A percentile compares a stretch with the other conserved stretches of the same genome.
These are phyloP conservation scores for Ophiostoma ulmi DNA, from an alignment of 2,329 filamentous ascomycete species.

Conservation along the genomic window DNA sequence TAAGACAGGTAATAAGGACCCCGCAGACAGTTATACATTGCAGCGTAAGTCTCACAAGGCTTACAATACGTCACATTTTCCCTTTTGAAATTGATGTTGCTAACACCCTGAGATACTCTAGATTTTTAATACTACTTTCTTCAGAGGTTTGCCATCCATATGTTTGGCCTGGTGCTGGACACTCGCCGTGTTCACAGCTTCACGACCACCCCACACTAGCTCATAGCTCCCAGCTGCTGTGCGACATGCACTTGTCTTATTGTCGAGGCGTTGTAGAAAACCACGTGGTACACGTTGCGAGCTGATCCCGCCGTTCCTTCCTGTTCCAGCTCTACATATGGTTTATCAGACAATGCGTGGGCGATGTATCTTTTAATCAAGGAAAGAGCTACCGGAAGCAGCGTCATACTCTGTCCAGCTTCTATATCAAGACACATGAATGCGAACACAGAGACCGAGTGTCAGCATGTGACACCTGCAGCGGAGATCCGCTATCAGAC, in stretches of 20 bases:
- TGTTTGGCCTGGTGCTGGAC: background rate
- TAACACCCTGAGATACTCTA: background rate
- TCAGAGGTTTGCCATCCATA: background rate
- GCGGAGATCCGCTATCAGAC: conserved; percentile 3
- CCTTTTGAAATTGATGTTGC: background rate
- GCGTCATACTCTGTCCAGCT: background rate
- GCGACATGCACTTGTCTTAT: background rate
- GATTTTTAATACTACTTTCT: background rate
- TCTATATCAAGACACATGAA: background rate
- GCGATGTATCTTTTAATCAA: too few relatives aligned
- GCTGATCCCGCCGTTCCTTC: background rate
- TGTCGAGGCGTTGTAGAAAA: background rate
- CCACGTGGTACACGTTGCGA: conserved; percentile 14
- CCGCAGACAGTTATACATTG: background rate
- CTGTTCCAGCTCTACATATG: background rate
- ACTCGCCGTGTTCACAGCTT: background rate
- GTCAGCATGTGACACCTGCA: conserved; percentile 10
- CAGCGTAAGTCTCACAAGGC: background rate
- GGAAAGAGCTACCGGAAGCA: conserved; percentile 5
- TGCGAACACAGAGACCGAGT: background rate
- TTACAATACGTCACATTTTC: background rate
- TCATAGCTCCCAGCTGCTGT: background rate
- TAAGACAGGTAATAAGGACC: background rate
- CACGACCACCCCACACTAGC: conserved; percentile 3
- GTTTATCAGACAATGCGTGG: background rate